Evolutionary conservation across 2,329 filamentous ascomycete species (phyloP).

Genomic region (Diplocarpon rosae): DNA sequence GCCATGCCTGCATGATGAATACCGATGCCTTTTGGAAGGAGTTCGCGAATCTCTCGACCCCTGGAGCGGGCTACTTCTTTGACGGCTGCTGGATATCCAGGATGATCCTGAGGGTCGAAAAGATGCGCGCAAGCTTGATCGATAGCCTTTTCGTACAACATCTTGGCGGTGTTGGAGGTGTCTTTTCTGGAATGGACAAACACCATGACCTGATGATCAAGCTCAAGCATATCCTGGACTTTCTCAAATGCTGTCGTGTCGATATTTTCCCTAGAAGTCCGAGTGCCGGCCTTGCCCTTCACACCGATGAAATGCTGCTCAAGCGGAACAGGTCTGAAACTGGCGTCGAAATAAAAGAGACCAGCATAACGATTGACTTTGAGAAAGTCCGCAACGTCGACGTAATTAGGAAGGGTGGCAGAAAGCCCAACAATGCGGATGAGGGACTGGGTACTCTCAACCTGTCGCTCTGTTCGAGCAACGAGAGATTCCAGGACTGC

Average conservation of each 20-base stretch:
- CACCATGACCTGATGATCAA: slow-evolving; percentile 96
- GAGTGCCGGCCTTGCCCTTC: slow-evolving; percentile 77
- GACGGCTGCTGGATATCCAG: slow-evolving; percentile 67
- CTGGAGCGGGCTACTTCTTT: slow-evolving; percentile 78
- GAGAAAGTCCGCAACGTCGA: slow-evolving; percentile 93
- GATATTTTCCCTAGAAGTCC: slow-evolving; percentile 76
- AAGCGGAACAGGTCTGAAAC: slow-evolving; percentile 88
- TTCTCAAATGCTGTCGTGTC: slow-evolving; percentile 87
- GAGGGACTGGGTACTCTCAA: slow-evolving; percentile 93
- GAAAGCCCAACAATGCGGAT: slow-evolving; percentile 95
- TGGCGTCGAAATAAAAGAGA: slow-evolving; percentile 92
- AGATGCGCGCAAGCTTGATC: slow-evolving; percentile 72
- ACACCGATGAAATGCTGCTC: slow-evolving; percentile 97
- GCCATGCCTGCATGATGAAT: slow-evolving; percentile 97
- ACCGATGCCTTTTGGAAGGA: slow-evolving; percentile 83
- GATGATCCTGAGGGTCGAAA: slow-evolving; percentile 71
- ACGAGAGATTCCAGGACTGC: slow-evolving; percentile 94
- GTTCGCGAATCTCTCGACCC: slow-evolving; percentile 76
- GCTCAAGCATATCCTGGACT: slow-evolving; percentile 81
- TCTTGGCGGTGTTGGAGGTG: slow-evolving; percentile 77
- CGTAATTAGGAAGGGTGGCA: slow-evolving; percentile 89
- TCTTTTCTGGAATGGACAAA: slow-evolving; percentile 97
- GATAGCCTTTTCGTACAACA: slow-evolving; percentile 73
- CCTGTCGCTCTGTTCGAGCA: slow-evolving; percentile 86
- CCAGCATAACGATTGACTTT: slow-evolving; percentile 90